Evolutionary conservation across 192 early-diverging fungal genomes (phyloP).

Genomic region (Entomortierella beljakovae): DNA sequence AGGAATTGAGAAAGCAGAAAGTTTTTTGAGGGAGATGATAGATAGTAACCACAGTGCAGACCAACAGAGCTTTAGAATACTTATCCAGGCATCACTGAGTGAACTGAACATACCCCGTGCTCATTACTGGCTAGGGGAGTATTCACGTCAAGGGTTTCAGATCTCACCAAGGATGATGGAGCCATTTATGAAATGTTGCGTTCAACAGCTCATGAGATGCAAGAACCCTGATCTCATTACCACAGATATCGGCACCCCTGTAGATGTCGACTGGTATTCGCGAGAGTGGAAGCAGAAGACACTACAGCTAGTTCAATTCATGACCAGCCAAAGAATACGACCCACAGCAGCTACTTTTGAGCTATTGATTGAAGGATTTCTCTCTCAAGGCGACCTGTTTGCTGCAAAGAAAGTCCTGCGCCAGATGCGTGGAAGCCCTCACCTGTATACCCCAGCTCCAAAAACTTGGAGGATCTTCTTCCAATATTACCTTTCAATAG

Average conservation of each 20-base stretch:
- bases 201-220: neutral
- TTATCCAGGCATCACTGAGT: slow-evolving; percentile 20
- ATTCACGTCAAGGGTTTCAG: slow-evolving; percentile 25
- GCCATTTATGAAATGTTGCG: slow-evolving; percentile 31
- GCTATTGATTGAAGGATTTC: slow-evolving; percentile 25
- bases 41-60: slow-evolving; percentile 4
- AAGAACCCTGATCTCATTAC: neutral
- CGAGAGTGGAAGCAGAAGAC: slow-evolving; percentile 43
- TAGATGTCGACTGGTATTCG: neutral
- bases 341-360: slow-evolving; percentile 20
- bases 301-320: slow-evolving; percentile 30
- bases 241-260: too few species aligned
- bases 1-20: slow-evolving; percentile 3
- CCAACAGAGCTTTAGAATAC: slow-evolving; percentile 27
- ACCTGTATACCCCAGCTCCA: slow-evolving; percentile 36
- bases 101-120: slow-evolving; percentile 10
- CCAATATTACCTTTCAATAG: slow-evolving; percentile 18
- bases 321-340: slow-evolving; percentile 10
- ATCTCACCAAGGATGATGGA: slow-evolving; percentile 26
- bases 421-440: slow-evolving; percentile 21
- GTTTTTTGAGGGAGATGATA: slow-evolving; percentile 12
- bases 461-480: slow-evolving; percentile 42
- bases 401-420: slow-evolving; percentile 22
- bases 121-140: slow-evolving; percentile 35
- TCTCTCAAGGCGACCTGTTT: slow-evolving; percentile 10